These are phyloP conservation scores for Diplodia seriata DNA, from an alignment of 2,329 filamentous ascomycete genomes.

Conservation along the genomic window DNA sequence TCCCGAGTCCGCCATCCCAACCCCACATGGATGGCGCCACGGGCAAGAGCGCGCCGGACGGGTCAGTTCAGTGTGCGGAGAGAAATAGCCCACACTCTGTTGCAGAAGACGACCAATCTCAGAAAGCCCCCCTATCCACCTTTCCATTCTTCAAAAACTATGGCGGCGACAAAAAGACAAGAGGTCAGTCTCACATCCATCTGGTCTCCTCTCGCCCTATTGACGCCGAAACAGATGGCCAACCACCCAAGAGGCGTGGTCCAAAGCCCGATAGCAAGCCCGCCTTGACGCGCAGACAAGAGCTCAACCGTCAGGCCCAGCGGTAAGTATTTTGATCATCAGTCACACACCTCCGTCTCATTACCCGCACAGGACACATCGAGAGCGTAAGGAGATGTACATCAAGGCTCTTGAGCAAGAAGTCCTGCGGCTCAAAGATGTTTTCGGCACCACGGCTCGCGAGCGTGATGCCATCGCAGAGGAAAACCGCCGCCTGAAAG, in stretches of 20 bases:
- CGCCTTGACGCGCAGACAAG: conserved; percentile 87
- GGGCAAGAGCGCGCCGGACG: background rate
- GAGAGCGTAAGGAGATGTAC: conserved; percentile 94
- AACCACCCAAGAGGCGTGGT: conserved; percentile 85
- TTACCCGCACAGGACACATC: conserved; percentile 74
- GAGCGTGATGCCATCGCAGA: conserved; percentile 78
- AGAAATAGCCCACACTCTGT: conserved; percentile 2
- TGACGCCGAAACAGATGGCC: conserved; percentile 67
- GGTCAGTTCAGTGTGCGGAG: conserved; percentile 17
- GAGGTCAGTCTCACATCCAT: conserved; percentile 30
- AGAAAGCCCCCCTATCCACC: conserved; percentile 15
- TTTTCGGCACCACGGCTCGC: conserved; percentile 74
- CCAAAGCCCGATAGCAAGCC: conserved; percentile 97
- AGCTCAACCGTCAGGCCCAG: conserved; percentile 94
- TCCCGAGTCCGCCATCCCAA: background rate
- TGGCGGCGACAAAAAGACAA: conserved; percentile 33
- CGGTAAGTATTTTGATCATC: conserved; percentile 63
- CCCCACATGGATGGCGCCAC: background rate
- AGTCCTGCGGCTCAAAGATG: conserved; percentile 84
- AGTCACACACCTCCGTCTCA: background rate
- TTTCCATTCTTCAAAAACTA: conserved; percentile 34
- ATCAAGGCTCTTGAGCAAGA: conserved; percentile 94
- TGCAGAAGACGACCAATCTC: conserved; percentile 16
- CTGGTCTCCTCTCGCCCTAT: background rate
- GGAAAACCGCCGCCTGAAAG: conserved; percentile 79